Conservation (phyloP, 2,329 filamentous ascomycete species). For the Erysiphe pulchra region DNA sequence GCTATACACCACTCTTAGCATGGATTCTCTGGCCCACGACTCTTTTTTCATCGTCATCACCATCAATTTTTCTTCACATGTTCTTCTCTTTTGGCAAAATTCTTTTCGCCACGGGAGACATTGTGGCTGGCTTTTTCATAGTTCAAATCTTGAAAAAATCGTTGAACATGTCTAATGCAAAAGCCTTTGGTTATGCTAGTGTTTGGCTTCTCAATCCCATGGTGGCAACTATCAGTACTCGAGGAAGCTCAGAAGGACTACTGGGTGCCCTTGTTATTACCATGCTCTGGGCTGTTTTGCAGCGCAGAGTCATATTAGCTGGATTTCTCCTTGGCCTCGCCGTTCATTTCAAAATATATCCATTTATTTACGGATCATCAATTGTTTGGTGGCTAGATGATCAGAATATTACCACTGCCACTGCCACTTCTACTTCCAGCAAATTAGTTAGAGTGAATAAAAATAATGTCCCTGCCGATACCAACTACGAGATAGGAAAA, state of each 20-base stretch:
- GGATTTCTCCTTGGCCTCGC: slow-evolving; percentile 54
- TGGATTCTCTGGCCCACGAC: slow-evolving; percentile 74
- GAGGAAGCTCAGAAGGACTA: slow-evolving; percentile 80
- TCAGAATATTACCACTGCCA: not conserved
- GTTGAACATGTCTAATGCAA: slow-evolving; percentile 14
- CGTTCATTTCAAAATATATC: slow-evolving; percentile 97
- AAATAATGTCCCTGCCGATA: too few relatives aligned
- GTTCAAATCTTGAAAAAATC: slow-evolving; percentile 23
- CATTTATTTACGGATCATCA: slow-evolving; percentile 75
- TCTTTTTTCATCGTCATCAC: slow-evolving; percentile 23
- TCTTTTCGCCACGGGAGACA: slow-evolving; percentile 60
- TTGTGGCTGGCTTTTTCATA: slow-evolving; percentile 64
- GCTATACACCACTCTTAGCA: slow-evolving; percentile 81
- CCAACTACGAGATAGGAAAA: too few relatives aligned
- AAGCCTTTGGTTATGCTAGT: slow-evolving; percentile 50
- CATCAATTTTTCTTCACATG: slow-evolving; percentile 27
- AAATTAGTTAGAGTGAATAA: too few relatives aligned
- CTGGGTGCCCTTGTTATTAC: slow-evolving; percentile 64
- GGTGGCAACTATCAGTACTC: slow-evolving; percentile 89
- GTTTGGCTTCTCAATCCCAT: slow-evolving; percentile 95
- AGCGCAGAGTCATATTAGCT: slow-evolving; percentile 33
- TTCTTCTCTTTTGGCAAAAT: slow-evolving; percentile 37
- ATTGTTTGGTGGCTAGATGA: slow-evolving; percentile 57
- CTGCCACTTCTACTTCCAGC: too few relatives aligned
- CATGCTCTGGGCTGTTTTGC: slow-evolving; percentile 57